Conservation (phyloP, 352 stramenopile species). For the Phytopythium cucurbitacearum region DNA sequence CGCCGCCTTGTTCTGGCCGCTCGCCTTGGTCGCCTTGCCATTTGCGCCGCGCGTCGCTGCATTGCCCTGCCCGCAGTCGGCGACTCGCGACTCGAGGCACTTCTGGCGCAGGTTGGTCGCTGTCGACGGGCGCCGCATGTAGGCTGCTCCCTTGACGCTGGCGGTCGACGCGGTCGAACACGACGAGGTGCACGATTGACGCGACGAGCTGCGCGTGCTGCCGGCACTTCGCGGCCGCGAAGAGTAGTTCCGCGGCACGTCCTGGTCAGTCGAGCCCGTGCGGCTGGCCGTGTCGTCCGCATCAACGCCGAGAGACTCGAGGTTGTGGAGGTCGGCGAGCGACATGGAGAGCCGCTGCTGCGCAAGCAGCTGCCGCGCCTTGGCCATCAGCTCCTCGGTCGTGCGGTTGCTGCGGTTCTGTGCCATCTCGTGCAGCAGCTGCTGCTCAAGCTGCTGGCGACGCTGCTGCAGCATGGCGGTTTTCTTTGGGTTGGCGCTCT, state of each 20-base stretch:
- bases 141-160: slow-evolving; percentile 46
- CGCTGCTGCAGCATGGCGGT: slow-evolving; percentile 55
- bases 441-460: slow-evolving; percentile 42
- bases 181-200: slow-evolving; percentile 9
- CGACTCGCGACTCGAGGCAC: slow-evolving; percentile 52
- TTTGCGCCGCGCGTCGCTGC: slow-evolving; percentile 2
- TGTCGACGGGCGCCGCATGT: slow-evolving; percentile 53
- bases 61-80: slow-evolving; percentile 12
- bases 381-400: slow-evolving; percentile 2
- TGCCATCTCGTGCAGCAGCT: slow-evolving; percentile 11
- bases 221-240: slow-evolving; percentile 49
- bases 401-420: slow-evolving; percentile 2
- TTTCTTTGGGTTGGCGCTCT: slow-evolving; percentile 66
- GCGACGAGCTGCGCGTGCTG: slow-evolving; percentile 28
- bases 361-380: slow-evolving; percentile 9
- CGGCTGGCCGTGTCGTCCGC: slow-evolving; percentile 1
- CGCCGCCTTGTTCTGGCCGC: slow-evolving; percentile 6
- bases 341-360: slow-evolving; percentile 28
- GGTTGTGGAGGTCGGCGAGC: slow-evolving; percentile 30
- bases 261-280: slow-evolving; percentile 1
- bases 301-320: slow-evolving; percentile 20
- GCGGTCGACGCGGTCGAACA: slow-evolving; percentile 16
- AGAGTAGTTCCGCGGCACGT: slow-evolving; percentile 4
- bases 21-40: slow-evolving; percentile 2
- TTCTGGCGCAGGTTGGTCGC: slow-evolving; percentile 64